Base-by-base conservation (phyloP, 495 filamentous ascomycete genomes). In the Neurospora tetrasperma region DNA sequence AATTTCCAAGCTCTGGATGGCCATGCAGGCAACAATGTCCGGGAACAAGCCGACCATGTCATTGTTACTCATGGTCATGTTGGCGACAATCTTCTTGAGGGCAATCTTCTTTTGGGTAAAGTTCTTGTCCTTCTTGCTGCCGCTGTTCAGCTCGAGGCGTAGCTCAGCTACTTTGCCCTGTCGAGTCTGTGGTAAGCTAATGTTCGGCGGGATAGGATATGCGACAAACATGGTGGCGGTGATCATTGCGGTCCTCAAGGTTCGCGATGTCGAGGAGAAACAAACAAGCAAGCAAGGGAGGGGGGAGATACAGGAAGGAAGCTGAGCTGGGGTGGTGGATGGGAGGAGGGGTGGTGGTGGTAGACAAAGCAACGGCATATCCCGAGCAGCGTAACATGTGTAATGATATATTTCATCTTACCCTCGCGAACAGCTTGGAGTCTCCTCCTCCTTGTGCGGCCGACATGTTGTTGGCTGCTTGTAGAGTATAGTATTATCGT, bases 1-100 rank as follows among this genome's bases (percentile, higher is more conserved):
- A 83, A 99, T 98, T 85, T 99, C 96, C 80, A 98, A 84, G 76
- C 91, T 94, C 62, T 91, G 91, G 71, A 98, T 91, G 72, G 91
- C 89, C 96, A 99, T 99, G 85, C 94, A 97, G 70, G 85, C 90
- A 76, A 98, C 90, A 44, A 99, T 90, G 81, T 99, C 96, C 35
- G 96, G 94, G 76, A 99, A 99, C 73, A 99, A 84, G 31, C 92
- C 93, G 70, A 98, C 91, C 96, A 99, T 99, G 82, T 99, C 96
- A 78, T 99, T 99, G 82, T 98, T 99, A 88, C 94, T 97, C 96
- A 98, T 98, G 71, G 96, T 98, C 96, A 99, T 98, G 80, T 98
- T 99, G 76, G 96, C 96, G 78, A 99, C 96, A 76, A 99, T 98
- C 87, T 98, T 98, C 89, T 99, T 99, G 70, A 99, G 86, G 40